These are phyloP conservation scores for Lophiotrema nucula DNA, from an alignment of 495 filamentous ascomycete genomes.

Conservation along the genomic window DNA sequence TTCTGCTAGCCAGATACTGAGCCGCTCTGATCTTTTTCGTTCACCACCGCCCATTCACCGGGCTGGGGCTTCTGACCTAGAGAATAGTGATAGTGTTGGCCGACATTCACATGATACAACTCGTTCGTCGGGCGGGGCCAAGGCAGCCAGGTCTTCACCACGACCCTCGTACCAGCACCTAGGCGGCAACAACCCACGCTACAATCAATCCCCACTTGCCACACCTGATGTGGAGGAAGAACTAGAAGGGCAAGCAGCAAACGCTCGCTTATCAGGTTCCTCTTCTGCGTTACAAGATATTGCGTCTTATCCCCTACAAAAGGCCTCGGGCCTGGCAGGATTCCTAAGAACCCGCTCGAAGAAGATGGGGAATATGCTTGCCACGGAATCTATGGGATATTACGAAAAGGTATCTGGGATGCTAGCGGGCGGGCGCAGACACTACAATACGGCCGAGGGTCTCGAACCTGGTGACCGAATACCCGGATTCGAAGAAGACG, in stretches of 20 bases:
- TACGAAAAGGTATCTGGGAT: conserved; percentile 96
- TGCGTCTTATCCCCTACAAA: conserved; percentile 78
- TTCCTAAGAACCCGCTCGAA: conserved; percentile 75
- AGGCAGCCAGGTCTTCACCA: conserved; percentile 20
- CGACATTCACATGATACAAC: conserved; percentile 49
- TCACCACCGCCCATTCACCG: conserved; percentile 73
- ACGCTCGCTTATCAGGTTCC: conserved; percentile 38
- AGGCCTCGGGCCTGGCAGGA: conserved; percentile 79
- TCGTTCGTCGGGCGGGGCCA: conserved; percentile 31
- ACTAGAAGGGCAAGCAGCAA: conserved; percentile 12
- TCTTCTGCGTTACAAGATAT: conserved; percentile 68
- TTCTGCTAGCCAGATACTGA: conserved; percentile 87
- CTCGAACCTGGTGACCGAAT: conserved; percentile 61
- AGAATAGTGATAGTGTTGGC: conserved; percentile 30
- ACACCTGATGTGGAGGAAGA: conserved; percentile 23
- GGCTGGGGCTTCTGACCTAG: conserved; percentile 36
- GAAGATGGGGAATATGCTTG: conserved; percentile 80
- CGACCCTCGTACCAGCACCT: conserved; percentile 8
- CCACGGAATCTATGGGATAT: conserved; percentile 95
- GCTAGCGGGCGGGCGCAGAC: conserved; percentile 88
- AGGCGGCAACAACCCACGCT: conserved; percentile 3
- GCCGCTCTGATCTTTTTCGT: conserved; percentile 82
- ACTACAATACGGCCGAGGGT: conserved; percentile 77
- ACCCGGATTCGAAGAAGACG: conserved; percentile 64
- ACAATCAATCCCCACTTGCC: conserved; percentile 14